Evolutionary conservation across 129 eudicot species (phyloP), one percentile per base, ranked within the genome.

Genomic region (Flaveria robusta): DNA sequence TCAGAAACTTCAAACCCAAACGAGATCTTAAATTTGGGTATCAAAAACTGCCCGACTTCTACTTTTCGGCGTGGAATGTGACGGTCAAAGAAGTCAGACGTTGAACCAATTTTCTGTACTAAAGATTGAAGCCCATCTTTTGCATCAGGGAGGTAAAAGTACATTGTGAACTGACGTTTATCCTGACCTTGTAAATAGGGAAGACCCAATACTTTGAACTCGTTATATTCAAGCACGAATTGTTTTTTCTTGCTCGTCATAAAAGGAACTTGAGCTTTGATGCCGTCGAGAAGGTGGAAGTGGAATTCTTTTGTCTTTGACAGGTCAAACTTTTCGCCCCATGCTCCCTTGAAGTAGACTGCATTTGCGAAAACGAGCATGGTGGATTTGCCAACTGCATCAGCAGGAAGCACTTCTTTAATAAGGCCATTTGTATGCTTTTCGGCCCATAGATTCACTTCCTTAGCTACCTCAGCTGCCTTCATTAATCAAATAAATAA

Each of bases 331-430:
- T 70, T 55, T 23, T 74, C 24, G 24, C 29, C 68, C 93, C 90
- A 88, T 6, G 79, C 19, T 26, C 88, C 94, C 45, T 88, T 86
- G 81, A 86, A 89, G 49, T 79, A 86, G 55, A 84, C 42, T 8
- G 85, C 88, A 68, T 82, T 86, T 31, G 82, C 69, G 5, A 86
- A 86, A 42, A 83, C 51, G 51, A 78, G 65, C 20, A 13, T 58
- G 3, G 82, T 78, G 13, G 15, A 47, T 6, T 11, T 3, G 6
- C 11, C 0, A 3, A 73, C 9, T 0, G 79, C 42, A 65, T 16
- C 22, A 27, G 37, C 13, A 15, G 13, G 59, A 24, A 80, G 50
- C 20, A 80, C 59, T n/a, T 66, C 2, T 1, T 55, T 74, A 3
- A 80, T 73, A 52, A 66, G 70, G 22, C 79, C 79, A 52, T 18